Percentiles rank a stretch among this genome's conserved stretches.
Evolutionary conservation across 345 rosid species (phyloP).

Genomic region (Draba incana): DNA sequence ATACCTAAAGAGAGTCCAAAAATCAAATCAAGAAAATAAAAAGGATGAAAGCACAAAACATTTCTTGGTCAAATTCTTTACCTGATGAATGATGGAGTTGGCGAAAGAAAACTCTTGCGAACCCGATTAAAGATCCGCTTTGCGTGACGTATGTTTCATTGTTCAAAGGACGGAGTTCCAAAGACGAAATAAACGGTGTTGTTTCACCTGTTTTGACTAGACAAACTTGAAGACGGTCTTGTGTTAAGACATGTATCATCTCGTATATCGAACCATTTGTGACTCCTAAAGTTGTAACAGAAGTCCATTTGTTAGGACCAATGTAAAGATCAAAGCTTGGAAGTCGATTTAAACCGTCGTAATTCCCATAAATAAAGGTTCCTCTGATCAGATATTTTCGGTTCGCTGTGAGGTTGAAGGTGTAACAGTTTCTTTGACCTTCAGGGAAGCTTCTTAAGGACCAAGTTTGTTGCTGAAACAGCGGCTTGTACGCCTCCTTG

Average conservation of each 20-base stretch:
- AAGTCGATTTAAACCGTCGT: constrained; percentile 16
- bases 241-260: constrained; percentile 36
- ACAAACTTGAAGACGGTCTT: constrained; percentile 35
- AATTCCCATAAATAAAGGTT: constrained; percentile 40
- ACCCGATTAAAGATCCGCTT: constrained; percentile 28
- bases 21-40: no score
- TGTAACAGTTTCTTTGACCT: constrained; percentile 45
- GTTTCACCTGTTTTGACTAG: constrained; percentile 41
- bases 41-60: background rate
- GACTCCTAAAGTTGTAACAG: constrained; percentile 14
- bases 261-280: constrained; percentile 18
- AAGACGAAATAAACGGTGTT: constrained; percentile 37
- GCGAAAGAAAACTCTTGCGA: constrained; percentile 30
- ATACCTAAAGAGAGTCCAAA: constrained; percentile 40
- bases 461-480: constrained; percentile 36
- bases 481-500: background rate
- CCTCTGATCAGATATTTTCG: constrained; percentile 36
- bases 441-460: constrained; percentile 42
- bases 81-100: constrained; percentile 27
- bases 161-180: constrained; percentile 38
- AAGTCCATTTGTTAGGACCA: constrained; percentile 40
- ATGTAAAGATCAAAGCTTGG: constrained; percentile 41
- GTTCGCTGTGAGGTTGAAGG: constrained; percentile 26
- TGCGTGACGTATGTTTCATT: constrained; percentile 27
- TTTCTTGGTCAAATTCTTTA: background rate